Evolutionary conservation across 768 basidiomycete genomes (phyloP).

Genomic region (Psilocybe azurescens): DNA sequence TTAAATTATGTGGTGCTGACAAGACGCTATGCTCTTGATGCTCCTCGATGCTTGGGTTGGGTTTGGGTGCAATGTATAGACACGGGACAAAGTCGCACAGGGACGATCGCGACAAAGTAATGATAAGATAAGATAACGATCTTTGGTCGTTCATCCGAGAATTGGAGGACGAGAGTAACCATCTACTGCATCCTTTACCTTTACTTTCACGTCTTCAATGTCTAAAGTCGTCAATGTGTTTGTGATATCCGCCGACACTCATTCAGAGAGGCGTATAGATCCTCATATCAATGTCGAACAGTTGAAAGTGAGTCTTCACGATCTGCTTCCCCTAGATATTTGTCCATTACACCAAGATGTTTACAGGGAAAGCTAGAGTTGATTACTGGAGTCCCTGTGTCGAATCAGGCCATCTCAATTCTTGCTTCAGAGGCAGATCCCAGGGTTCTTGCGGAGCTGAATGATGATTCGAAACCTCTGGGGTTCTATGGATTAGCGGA

Average conservation of each 20-base stretch:
- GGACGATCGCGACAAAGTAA: too few relatives aligned
- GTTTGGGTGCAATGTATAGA: too few relatives aligned
- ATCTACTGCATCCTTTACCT: not conserved
- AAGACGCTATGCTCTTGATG: too few relatives aligned
- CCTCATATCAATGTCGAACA: constrained; percentile 73
- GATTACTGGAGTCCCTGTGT: constrained; percentile 87
- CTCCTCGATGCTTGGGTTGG: too few relatives aligned
- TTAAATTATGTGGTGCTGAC: not conserved
- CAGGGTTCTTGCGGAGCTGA: constrained; percentile 55
- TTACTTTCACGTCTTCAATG: constrained; percentile 19
- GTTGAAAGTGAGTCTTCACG: constrained; percentile 72
- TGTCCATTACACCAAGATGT: constrained; percentile 19
- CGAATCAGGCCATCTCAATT: constrained; percentile 72
- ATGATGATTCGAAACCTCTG: constrained; percentile 70
- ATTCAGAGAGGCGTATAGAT: constrained; percentile 87
- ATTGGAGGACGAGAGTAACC: not conserved
- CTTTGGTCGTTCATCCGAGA: not conserved
- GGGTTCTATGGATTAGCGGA: constrained; percentile 78
- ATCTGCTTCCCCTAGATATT: constrained; percentile 11
- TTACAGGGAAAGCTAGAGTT: constrained; percentile 79
- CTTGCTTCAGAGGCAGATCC: constrained; percentile 61
- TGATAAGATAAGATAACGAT: constrained; percentile 13
- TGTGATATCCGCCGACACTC: constrained; percentile 87
- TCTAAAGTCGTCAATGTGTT: constrained; percentile 63
- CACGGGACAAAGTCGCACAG: too few relatives aligned